Base-by-base conservation (phyloP, 31 red algal genomes). In the Porphyra umbilicalis region DNA sequence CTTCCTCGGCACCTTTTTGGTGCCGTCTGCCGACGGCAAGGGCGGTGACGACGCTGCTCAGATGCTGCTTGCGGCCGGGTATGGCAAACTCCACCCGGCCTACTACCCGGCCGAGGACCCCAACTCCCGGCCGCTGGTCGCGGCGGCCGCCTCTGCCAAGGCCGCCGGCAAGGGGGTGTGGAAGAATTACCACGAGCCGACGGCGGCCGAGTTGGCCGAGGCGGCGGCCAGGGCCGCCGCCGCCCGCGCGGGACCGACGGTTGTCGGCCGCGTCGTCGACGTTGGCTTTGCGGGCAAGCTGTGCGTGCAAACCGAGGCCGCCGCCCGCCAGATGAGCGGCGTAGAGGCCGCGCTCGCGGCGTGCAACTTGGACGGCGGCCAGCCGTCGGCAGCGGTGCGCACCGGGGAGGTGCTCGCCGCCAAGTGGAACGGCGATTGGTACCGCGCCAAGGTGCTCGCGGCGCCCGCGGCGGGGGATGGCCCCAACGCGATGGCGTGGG, bases 341-440 rank as follows among this genome's bases (percentile, higher is more conserved):
- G 80, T 97, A 0, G 88, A 91, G 79, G 68, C 79, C 38, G 89
- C 82, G 14, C 83, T 97, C 13, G 76, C 80, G 36, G 82, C 82
- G 36, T 38, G 94, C 57, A 83, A 81, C 25, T 75, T 97, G 38
- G 89, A 94, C 32, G 35, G 75, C 29, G 80, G 84, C 14, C 79
- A 83, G 33, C 94, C 89, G 32, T 79, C 88, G 31, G 81, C 90
- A 44, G 76, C 83, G 8, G 79, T 92, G 37, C 76, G 83, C 74
- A 76, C 83, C 0, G 95, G 91, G 38, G 71, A 74, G 33, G 80
- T 85, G 36, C 83, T 94, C 29, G 95, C 88, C n/a, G 95, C 89
- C 1, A 97, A 97, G 38, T 97, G 90, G 82, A 90, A 86, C 75
- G 84, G 83, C 4, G 95, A 97, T 38, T 97, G 95, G 95, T 97